Conservation (phyloP, 441 rosid genomes). For the Aquilaria agallochum region DNA sequence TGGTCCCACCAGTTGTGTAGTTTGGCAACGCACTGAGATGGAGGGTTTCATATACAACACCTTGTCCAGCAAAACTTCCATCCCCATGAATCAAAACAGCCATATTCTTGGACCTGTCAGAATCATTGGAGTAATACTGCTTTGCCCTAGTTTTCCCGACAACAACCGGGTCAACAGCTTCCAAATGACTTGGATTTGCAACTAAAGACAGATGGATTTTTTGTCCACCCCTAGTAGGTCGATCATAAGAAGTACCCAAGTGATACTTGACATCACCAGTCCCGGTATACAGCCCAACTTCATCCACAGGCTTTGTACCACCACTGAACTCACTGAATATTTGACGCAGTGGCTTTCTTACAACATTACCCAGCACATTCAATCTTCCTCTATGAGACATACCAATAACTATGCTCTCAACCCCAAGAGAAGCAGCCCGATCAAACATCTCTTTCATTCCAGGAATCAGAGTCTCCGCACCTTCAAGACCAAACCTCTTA, state of each 20-base stretch:
- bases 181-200: constrained; percentile 98
- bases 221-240: constrained; percentile 96
- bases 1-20: constrained; percentile 94
- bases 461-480: constrained; percentile 94
- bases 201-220: constrained; percentile 92
- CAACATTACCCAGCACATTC: constrained; percentile 94
- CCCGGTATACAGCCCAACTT: constrained; percentile 91
- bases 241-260: constrained; percentile 92
- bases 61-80: constrained; percentile 99
- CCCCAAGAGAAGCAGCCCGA: constrained; percentile 91
- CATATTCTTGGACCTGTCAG: constrained; percentile 81
- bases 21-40: constrained; percentile 97
- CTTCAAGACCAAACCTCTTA: constrained; percentile 98
- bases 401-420: constrained; percentile 95
- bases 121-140: constrained; percentile 84
- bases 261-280: constrained; percentile 99
- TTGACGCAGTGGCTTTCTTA: constrained; percentile 88
- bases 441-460: constrained; percentile 99
- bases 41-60: constrained; percentile 93
- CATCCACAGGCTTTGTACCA: constrained; percentile 85
- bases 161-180: constrained; percentile 97
- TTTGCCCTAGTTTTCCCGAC: constrained; percentile 98
- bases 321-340: constrained; percentile 94
- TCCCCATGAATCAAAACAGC: constrained; percentile 93
- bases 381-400: constrained; percentile 98